These are phyloP conservation scores for Teratosphaeria gauchensis DNA, from an alignment of 2,329 filamentous ascomycete species.

Conservation along the genomic window DNA sequence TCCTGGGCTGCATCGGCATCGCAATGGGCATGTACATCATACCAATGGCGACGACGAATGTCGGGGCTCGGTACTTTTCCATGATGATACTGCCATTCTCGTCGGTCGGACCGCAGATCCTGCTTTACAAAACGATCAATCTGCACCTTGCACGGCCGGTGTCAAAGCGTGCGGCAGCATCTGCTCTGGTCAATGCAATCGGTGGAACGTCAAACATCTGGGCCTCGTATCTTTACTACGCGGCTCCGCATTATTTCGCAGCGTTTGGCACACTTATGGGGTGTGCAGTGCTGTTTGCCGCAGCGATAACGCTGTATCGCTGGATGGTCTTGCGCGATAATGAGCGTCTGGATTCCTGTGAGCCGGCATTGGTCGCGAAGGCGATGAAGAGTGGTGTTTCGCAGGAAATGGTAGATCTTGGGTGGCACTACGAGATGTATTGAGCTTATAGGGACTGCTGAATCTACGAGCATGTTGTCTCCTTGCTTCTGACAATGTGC, in stretches of 20 bases:
- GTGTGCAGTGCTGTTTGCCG: neutral
- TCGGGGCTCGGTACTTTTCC: slow-evolving; percentile 49
- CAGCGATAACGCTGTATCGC: neutral
- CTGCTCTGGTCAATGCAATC: slow-evolving; percentile 47
- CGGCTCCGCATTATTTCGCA: slow-evolving; percentile 26
- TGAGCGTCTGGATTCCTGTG: neutral
- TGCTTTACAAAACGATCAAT: neutral
- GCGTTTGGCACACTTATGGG: slow-evolving; percentile 41
- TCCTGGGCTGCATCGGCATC: slow-evolving; percentile 26
- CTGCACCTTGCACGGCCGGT: slow-evolving; percentile 39
- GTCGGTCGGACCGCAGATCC: neutral
- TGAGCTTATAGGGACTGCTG: too few relatives aligned
- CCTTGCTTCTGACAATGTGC: too few relatives aligned
- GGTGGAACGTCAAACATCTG: slow-evolving; percentile 46
- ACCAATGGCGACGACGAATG: slow-evolving; percentile 48
- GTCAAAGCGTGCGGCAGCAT: slow-evolving; percentile 46
- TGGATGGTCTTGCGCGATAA: neutral
- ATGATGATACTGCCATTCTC: slow-evolving; percentile 39
- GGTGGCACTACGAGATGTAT: neutral
- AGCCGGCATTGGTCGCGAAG: neutral
- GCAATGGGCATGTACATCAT: slow-evolving; percentile 52
- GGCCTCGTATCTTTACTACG: slow-evolving; percentile 38
- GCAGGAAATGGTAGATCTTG: neutral
- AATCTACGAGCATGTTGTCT: too few relatives aligned
- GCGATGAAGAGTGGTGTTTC: neutral